Conservation (phyloP, 768 basidiomycete genomes). For the Phlebiopsis gigantea region DNA sequence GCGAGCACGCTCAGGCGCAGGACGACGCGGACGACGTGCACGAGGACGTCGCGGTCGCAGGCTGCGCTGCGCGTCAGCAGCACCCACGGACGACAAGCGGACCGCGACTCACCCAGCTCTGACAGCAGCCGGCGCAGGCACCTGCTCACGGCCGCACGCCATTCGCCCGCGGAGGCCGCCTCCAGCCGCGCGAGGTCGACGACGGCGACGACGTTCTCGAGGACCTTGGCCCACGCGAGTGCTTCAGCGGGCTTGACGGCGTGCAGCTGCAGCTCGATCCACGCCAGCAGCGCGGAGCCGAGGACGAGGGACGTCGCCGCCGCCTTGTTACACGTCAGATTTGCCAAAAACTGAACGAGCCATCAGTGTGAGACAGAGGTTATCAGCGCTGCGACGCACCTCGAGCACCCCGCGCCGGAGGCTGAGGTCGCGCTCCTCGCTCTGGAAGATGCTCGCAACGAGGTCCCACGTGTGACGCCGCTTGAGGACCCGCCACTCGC, state of each 20-base stretch:
- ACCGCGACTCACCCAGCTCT: conserved; percentile 18
- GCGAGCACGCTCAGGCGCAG: conserved; percentile 2
- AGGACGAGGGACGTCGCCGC: conserved; percentile 69
- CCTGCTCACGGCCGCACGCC: conserved; percentile 50
- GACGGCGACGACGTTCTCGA: conserved; percentile 57
- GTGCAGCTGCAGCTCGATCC: conserved; percentile 75
- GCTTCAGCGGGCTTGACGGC: conserved; percentile 30
- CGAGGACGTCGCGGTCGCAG: conserved; percentile 3
- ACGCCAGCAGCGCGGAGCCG: conserved; percentile 66
- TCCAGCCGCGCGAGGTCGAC: conserved; percentile 49
- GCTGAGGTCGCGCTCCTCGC: conserved; percentile 44
- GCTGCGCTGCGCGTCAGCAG: neutral
- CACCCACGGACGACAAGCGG: neutral
- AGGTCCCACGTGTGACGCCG: conserved; percentile 87
- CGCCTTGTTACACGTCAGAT: conserved; percentile 62
- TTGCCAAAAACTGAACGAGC: conserved; percentile 57
- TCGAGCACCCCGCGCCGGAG: conserved; percentile 62
- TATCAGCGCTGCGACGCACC: no score
- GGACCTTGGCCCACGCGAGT: conserved; percentile 58
- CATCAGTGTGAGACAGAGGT: neutral
- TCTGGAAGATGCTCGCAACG: conserved; percentile 76
- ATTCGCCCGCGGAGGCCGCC: conserved; percentile 49
- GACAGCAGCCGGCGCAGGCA: conserved; percentile 43
- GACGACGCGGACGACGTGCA: neutral
- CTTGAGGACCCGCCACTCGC: conserved; percentile 80